Percentiles rank a stretch among this genome's conserved stretches.
phyloP scores from a whole-genome alignment of 768 basidiomycete genomes.

The Termitomyces sp. region DNA sequence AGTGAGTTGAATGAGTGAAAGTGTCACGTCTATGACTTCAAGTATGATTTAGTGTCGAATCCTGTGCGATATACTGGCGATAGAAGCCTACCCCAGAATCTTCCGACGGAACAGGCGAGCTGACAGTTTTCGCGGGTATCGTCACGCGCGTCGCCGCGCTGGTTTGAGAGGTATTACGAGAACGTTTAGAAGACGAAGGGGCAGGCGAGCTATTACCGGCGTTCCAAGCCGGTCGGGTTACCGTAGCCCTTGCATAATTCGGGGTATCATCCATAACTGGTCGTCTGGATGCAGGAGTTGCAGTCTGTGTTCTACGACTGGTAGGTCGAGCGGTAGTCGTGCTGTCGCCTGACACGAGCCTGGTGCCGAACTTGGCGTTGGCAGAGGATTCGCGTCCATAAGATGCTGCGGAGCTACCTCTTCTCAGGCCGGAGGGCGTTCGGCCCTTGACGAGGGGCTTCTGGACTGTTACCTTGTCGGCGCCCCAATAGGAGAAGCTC shows the following conservation, averaged over 20 bases:
- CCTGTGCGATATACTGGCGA: conserved; percentile 74
- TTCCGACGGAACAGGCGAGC: conserved; percentile 72
- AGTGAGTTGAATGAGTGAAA: too few species aligned
- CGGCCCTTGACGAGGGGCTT: conserved; percentile 61
- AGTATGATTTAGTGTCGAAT: conserved; percentile 55
- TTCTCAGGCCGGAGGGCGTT: conserved; percentile 32
- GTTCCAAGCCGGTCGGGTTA: conserved; percentile 74
- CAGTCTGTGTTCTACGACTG: conserved; percentile 53
- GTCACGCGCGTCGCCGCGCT: conserved; percentile 50
- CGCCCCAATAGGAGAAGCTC: conserved; percentile 94
- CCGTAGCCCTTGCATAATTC: conserved; percentile 62
- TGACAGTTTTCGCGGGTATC: conserved; percentile 36
- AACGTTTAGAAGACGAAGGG: conserved; percentile 45
- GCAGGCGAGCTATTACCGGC: conserved; percentile 47
- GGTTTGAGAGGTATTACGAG: conserved; percentile 69
- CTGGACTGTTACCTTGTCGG: conserved; percentile 85
- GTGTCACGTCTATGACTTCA: conserved; percentile 22
- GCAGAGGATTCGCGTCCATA: conserved; percentile 81
- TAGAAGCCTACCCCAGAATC: conserved; percentile 85
- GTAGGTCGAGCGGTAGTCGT: conserved; percentile 45
- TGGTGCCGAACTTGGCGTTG: conserved; percentile 89
- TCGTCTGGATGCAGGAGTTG: conserved; percentile 40
- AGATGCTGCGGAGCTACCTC: conserved; percentile 41
- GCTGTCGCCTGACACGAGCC: conserved; percentile 65
- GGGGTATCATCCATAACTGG: conserved; percentile 56